Percentiles rank a stretch among this genome's conserved stretches.
phyloP scores from a whole-genome alignment of 2,329 filamentous ascomycete species.

The Pseudovirgaria hyperparasitica region DNA sequence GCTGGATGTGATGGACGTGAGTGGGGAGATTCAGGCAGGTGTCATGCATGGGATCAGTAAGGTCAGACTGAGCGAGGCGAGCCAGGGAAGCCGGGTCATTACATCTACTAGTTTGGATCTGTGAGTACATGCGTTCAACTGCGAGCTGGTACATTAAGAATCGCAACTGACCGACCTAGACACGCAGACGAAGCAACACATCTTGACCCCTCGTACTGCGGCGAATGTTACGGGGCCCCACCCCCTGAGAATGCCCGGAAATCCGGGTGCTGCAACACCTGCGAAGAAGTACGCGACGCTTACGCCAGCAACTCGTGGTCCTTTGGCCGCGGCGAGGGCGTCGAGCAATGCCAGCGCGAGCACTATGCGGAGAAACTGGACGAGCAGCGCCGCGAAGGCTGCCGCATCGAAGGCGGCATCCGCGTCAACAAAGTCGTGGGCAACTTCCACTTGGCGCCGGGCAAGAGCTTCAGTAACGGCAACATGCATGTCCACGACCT shows the following conservation, averaged over 20 bases:
- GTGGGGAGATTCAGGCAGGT: slow-evolving; percentile 89
- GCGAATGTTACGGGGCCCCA: slow-evolving; percentile 78
- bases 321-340: slow-evolving; percentile 80
- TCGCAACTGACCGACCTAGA: slow-evolving; percentile 30
- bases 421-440: slow-evolving; percentile 97
- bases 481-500: slow-evolving; percentile 98
- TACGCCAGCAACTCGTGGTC: slow-evolving; percentile 86
- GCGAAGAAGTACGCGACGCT: slow-evolving; percentile 89
- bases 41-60: slow-evolving; percentile 89
- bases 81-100: slow-evolving; percentile 53
- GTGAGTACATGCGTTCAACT: slow-evolving; percentile 12
- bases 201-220: slow-evolving; percentile 85
- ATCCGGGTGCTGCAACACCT: slow-evolving; percentile 90
- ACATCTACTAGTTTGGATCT: slow-evolving; percentile 25
- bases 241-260: slow-evolving; percentile 61
- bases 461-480: slow-evolving; percentile 88
- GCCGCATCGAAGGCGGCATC: slow-evolving; percentile 81
- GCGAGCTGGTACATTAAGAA: slow-evolving; percentile 5
- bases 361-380: slow-evolving; percentile 86
- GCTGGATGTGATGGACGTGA: slow-evolving; percentile 98
- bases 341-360: slow-evolving; percentile 91
- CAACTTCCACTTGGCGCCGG: slow-evolving; percentile 96
- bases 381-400: slow-evolving; percentile 80
- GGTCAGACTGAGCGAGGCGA: slow-evolving; percentile 61
- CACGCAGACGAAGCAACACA: slow-evolving; percentile 59